Evolutionary conservation across 495 filamentous ascomycete genomes (phyloP), one percentile per base, ranked within the genome.

Genomic region (Thozetella sp.): DNA sequence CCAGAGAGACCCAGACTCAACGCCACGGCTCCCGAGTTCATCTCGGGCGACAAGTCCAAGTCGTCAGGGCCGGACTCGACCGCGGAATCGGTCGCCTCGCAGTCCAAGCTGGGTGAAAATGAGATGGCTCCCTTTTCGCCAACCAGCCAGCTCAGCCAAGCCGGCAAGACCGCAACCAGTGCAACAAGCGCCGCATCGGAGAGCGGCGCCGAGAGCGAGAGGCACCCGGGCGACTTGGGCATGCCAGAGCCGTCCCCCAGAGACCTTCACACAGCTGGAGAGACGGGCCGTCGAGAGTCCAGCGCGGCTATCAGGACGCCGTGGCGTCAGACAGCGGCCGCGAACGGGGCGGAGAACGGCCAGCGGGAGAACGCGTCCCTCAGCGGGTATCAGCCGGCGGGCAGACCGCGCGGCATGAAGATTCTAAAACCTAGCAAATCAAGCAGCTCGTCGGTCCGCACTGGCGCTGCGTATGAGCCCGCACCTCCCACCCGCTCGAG

Each of bases 341-440:
- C 74, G 2, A 80, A 83, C 46, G 74, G 79, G 1, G 80, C 67
- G 59, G 74, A 75, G 3, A 53, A 61, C 53, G 64, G 68, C 23
- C 67, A 76, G 30, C 78, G 73, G 53, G 86, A 82, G 54, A 66
- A 69, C n/a, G 72, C 75, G 3, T 72, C 73, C 22, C 58, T 77
- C 64, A 85, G 82, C 56, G 83, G 83, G 3, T 88, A 89, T 58
- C 84, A 87, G 66, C 78, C 81, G 56, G 78, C 84, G 17, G 63
- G 70, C 50, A 73, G 84, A 30, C 73, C 82, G 2, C 85, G 89
- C 53, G 80, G 83, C 25, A 93, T 93, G 90, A 93, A 92, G 75
- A 84, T 93, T 10, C 79, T 93, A n/a, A 86, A 88, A 58, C 84
- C 90, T 11, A 83, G 77, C 40, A 90, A 88, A 64, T 66, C 82